phyloP scores from a whole-genome alignment of 345 rosid genomes.

The Syzygium aqueum region DNA sequence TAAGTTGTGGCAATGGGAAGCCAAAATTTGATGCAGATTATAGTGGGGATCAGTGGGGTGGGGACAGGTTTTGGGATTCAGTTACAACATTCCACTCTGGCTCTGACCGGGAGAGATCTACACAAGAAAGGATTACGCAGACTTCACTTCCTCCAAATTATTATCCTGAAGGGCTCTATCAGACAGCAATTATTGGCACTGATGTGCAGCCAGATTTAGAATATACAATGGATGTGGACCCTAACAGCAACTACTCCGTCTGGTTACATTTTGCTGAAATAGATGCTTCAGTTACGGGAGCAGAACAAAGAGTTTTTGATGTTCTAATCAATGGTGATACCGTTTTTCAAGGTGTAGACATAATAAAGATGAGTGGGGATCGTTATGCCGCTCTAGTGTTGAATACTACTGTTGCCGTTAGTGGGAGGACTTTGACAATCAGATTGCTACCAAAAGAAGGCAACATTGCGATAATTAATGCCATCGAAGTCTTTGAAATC shows the following conservation, averaged over 20 bases:
- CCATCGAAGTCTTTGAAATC: conserved; percentile 85
- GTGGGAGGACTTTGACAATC: conserved; percentile 72
- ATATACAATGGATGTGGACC: conserved; percentile 79
- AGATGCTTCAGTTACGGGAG: conserved; percentile 49
- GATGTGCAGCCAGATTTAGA: conserved; percentile 55
- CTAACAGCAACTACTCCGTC: conserved; percentile 78
- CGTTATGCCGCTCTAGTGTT: conserved; percentile 69
- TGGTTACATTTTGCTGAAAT: conserved; percentile 98
- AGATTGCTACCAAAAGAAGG: conserved; percentile 62
- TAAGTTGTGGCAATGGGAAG: conserved; percentile 69
- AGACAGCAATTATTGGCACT: conserved; percentile 64
- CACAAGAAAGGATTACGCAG: conserved; percentile 48
- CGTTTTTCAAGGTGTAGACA: conserved; percentile 47
- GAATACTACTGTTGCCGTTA: conserved; percentile 63
- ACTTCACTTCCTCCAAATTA: conserved; percentile 74
- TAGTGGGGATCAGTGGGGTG: conserved; percentile 86
- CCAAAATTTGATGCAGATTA: conserved; percentile 70
- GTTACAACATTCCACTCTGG: conserved; percentile 44
- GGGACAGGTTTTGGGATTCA: conserved; percentile 91
- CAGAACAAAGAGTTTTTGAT: conserved; percentile 75
- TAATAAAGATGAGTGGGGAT: conserved; percentile 57
- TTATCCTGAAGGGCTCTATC: conserved; percentile 84
- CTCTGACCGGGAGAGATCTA: conserved; percentile 56
- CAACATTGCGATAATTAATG: conserved; percentile 64
- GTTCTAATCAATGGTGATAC: conserved; percentile 64